phyloP scores from a whole-genome alignment of 2,329 filamentous ascomycete genomes.

The Calonectria hongkongensis region DNA sequence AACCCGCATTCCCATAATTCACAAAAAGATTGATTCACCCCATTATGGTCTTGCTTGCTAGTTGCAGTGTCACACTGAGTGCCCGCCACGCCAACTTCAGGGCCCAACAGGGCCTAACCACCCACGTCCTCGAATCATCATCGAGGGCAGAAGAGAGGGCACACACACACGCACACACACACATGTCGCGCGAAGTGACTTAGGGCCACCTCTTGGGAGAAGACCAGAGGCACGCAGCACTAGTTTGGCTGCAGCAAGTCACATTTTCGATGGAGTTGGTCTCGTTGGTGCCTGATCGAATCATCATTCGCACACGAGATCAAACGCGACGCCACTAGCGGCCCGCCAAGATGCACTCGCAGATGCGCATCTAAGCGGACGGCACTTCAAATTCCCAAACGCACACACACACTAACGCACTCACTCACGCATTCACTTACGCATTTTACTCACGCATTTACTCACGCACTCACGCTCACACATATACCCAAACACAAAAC shows the following conservation, averaged over 20 bases:
- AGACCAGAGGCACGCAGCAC: slow-evolving; percentile 1
- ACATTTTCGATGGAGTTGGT: slow-evolving; percentile 4
- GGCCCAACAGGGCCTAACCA: not conserved
- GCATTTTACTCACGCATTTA: no score
- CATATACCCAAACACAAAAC: no score
- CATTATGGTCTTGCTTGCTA: not conserved
- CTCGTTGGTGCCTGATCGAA: slow-evolving; percentile 11
- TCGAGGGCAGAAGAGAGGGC: not conserved
- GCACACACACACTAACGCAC: not conserved
- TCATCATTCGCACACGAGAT: slow-evolving; percentile 1
- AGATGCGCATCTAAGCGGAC: slow-evolving; percentile 9
- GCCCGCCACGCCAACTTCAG: not conserved
- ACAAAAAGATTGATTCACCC: slow-evolving; percentile 6
- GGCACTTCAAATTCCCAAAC: slow-evolving; percentile 7
- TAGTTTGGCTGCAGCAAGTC: slow-evolving; percentile 14
- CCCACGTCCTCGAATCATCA: slow-evolving; percentile 3
- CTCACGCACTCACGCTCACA: no score
- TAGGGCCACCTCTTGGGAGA: not conserved
- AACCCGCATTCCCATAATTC: slow-evolving; percentile 1
- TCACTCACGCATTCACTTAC: no score
- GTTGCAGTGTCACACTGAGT: slow-evolving; percentile 5
- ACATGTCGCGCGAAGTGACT: not conserved
- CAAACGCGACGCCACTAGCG: slow-evolving; percentile 17
- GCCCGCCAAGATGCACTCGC: slow-evolving; percentile 18
- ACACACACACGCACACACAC: not conserved